Evolutionary conservation across 1,139 yeast species (phyloP).

Genomic region (Debaryomyces subglobosus): DNA sequence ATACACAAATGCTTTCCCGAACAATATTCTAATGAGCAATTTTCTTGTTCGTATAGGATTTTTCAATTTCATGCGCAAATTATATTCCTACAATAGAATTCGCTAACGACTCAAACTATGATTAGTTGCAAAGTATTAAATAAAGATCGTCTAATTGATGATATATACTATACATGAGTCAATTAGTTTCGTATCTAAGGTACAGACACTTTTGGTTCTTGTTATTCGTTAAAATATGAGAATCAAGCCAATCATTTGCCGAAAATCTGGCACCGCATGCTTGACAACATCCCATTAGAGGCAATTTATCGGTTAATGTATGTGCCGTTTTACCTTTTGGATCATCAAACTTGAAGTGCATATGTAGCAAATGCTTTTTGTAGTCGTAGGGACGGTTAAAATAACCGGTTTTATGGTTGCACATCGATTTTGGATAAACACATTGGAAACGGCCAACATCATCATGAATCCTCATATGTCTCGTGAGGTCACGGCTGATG

Average conservation of each 20-base stretch:
- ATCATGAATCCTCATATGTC: constrained; percentile 52
- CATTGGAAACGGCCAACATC: constrained; percentile 52
- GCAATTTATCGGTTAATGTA: constrained; percentile 48
- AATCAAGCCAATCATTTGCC: constrained; percentile 47
- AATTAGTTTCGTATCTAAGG: constrained; percentile 16
- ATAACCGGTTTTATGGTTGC: constrained; percentile 49
- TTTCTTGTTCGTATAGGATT: neutral
- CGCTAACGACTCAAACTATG: neutral
- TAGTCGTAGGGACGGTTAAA: constrained; percentile 54
- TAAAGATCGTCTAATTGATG: neutral
- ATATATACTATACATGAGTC: neutral
- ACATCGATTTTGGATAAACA: constrained; percentile 44
- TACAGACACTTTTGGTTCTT: constrained; percentile 24
- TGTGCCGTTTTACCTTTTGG: constrained; percentile 46
- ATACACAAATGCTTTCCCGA: neutral
- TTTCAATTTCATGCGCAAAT: neutral
- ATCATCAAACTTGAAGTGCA: constrained; percentile 49
- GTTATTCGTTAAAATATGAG: constrained; percentile 40
- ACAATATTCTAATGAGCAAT: neutral
- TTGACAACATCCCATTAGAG: constrained; percentile 40
- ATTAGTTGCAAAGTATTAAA: constrained; percentile 1
- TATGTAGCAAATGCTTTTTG: constrained; percentile 49
- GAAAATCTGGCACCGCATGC: constrained; percentile 40
- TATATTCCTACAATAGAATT: neutral
- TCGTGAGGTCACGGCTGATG: constrained; percentile 46